Percentiles rank a stretch among this genome's conserved stretches.
Conservation (phyloP, 768 basidiomycete genomes). For the Harrya chromipes region DNA sequence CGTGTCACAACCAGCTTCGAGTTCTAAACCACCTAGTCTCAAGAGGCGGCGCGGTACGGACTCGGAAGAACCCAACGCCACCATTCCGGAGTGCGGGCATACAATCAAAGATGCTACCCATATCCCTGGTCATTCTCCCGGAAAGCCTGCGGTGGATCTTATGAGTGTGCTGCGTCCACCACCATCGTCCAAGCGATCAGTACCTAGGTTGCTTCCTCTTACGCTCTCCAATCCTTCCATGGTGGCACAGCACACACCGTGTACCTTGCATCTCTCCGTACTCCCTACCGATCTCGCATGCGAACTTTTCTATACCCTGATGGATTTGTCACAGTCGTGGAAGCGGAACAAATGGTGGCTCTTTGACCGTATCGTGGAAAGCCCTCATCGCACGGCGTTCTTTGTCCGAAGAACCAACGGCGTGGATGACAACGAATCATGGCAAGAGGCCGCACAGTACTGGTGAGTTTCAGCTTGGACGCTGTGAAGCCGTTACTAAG, state of each 20-base stretch:
- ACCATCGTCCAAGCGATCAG: constrained; percentile 33
- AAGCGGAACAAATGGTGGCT: constrained; percentile 81
- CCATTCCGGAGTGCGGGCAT: background rate
- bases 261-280: constrained; percentile 66
- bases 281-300: constrained; percentile 76
- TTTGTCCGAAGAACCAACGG: constrained; percentile 56
- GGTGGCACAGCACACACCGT: constrained; percentile 69
- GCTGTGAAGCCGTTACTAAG: constrained; percentile 10
- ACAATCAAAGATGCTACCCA: constrained; percentile 19
- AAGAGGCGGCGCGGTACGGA: constrained; percentile 13
- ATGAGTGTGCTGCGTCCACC: constrained; percentile 57
- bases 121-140: constrained; percentile 12
- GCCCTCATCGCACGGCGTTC: constrained; percentile 80
- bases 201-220: constrained; percentile 51
- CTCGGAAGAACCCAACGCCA: constrained; percentile 1
- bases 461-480: constrained; percentile 46
- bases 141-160: constrained; percentile 43
- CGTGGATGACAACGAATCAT: constrained; percentile 43
- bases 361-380: constrained; percentile 77
- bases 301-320: constrained; percentile 69
- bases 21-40: constrained; percentile 16
- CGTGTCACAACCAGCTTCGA: constrained; percentile 10
- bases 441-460: constrained; percentile 72
- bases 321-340: constrained; percentile 61
- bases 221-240: constrained; percentile 58